phyloP scores from a whole-genome alignment of 305 asterid species.

The Petunia hybrid region DNA sequence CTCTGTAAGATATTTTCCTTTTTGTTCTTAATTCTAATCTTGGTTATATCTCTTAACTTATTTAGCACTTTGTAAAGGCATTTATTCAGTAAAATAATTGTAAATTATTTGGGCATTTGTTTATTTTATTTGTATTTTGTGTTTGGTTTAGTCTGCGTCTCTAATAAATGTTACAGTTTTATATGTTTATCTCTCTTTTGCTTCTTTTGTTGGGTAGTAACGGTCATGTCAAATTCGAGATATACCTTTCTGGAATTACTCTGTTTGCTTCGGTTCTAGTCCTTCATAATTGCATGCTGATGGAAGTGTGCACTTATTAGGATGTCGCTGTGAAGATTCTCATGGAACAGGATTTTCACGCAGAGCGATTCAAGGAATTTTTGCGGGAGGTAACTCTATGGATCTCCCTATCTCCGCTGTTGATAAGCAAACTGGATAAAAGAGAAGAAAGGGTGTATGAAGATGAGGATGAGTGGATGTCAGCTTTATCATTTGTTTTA shows the following conservation, averaged over 20 bases:
- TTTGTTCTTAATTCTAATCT: slow-evolving; percentile 7
- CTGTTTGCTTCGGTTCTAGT: neutral
- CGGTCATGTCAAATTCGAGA: slow-evolving; percentile 9
- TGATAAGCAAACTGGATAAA: slow-evolving; percentile 3
- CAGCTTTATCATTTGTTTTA: slow-evolving; percentile 15
- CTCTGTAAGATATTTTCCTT: slow-evolving; percentile 69
- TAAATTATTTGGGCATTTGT: neutral
- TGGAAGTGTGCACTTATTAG: slow-evolving; percentile 53
- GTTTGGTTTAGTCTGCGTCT: slow-evolving; percentile 6
- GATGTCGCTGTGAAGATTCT: slow-evolving; percentile 99
- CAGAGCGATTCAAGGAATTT: slow-evolving; percentile 79
- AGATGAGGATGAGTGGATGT: neutral
- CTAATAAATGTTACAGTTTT: neutral
- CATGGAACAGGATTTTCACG: slow-evolving; percentile 93
- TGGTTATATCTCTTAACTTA: slow-evolving; percentile 12
- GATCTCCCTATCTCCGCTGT: slow-evolving; percentile 1
- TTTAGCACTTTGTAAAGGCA: neutral
- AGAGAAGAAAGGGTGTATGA: slow-evolving; percentile 14
- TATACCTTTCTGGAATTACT: slow-evolving; percentile 24
- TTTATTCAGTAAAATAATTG: neutral
- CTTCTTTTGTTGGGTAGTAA: slow-evolving; percentile 10
- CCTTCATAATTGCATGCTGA: slow-evolving; percentile 31
- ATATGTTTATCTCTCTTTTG: neutral
- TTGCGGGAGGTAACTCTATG: slow-evolving; percentile 69
- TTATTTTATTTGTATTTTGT: slow-evolving; percentile 19